Percentiles rank a stretch among this genome's conserved stretches.
phyloP scores from a whole-genome alignment of 2,329 filamentous ascomycete species.

The Aspergillus ochraceoroseus region DNA sequence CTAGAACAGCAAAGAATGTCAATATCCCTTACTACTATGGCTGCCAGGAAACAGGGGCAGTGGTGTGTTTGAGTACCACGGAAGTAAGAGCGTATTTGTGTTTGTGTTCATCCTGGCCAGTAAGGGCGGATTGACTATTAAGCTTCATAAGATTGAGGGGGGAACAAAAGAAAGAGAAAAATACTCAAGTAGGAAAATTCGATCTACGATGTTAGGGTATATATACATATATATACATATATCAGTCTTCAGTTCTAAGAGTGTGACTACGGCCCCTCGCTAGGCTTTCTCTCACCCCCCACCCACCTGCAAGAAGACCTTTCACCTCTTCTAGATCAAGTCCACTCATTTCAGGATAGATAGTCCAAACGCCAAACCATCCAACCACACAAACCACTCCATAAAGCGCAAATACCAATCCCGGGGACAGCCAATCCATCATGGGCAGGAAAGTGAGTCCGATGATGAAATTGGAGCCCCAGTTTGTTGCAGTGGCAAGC shows the following conservation, averaged over 20 bases:
- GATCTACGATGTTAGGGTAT: too few relatives aligned
- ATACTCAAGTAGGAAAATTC: too few relatives aligned
- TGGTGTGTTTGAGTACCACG: constrained; percentile 23
- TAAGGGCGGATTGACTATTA: too few relatives aligned
- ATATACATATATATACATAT: too few relatives aligned
- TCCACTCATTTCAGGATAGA: constrained; percentile 84
- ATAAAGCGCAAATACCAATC: constrained; percentile 78
- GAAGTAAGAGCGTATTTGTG: constrained; percentile 22
- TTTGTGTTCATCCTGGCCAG: constrained; percentile 23
- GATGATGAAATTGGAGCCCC: constrained; percentile 79
- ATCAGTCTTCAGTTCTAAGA: background rate
- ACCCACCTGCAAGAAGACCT: constrained; percentile 63
- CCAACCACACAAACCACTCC: constrained; percentile 62
- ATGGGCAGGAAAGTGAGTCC: constrained; percentile 83
- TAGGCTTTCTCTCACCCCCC: constrained; percentile 58
- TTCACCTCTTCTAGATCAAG: constrained; percentile 76
- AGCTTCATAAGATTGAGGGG: too few relatives aligned
- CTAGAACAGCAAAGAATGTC: too few relatives aligned
- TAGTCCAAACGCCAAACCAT: constrained; percentile 63
- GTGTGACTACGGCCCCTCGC: constrained; percentile 16
- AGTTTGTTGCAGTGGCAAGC: constrained; percentile 70
- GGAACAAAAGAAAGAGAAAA: too few relatives aligned
- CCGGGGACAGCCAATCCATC: constrained; percentile 69
- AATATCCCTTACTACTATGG: too few relatives aligned
- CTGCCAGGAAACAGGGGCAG: too few relatives aligned